Base-by-base conservation (phyloP, 1,284 basidiomycete genomes). In the Heterobasidion irregulare region DNA sequence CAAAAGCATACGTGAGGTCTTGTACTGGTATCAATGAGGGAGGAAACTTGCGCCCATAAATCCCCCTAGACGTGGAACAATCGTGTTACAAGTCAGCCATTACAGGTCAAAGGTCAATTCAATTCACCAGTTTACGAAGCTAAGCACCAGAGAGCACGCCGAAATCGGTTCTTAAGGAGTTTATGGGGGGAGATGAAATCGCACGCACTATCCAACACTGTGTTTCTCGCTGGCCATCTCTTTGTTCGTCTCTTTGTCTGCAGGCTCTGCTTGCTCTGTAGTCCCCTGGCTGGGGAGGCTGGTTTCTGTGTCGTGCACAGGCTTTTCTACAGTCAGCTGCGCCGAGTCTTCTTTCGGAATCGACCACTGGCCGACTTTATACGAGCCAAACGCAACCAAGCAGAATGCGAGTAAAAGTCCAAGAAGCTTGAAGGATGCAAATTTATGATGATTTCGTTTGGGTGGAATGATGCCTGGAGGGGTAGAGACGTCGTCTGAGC, bases 31-130 rank as follows among this genome's bases (percentile, higher is more conserved):
- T 94, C 53, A 82, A 67, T 10, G 84, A 84, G 2, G 93, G 93
- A 38, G 83, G 85, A 62, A 80, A 96, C 71, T 94, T 94, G 62
- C 93, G 83, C 44, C 83, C 94, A 68, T 97, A 98, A 53, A 97
- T 97, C n/a, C 92, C 94, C 94, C 94, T 64, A 68, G 8, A 18
- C 46, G 46, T 26, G 4, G 26, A 26, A 26, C 26, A 34, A 36
- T 12, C 12, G 48, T 9, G 12, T 18, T 0, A 47, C 2, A 47
- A 10, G 12, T 53, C 8, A 41, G 33, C 33, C 41, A 36, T 9
- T 7, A 35, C n/a, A 34, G n/a, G 33, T 46, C 10, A 34, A 15
- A 32, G 33, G 33, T 26, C 38, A 32, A 45, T 9, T 18, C 3
- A 52, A 53, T 4, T 15, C 52, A 10, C 52, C 52, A 53, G 46